Evolutionary conservation across 1,139 yeast species (phyloP), one percentile per base, ranked within the genome.

Genomic region (Zygosaccharomyces pseudobailii): DNA sequence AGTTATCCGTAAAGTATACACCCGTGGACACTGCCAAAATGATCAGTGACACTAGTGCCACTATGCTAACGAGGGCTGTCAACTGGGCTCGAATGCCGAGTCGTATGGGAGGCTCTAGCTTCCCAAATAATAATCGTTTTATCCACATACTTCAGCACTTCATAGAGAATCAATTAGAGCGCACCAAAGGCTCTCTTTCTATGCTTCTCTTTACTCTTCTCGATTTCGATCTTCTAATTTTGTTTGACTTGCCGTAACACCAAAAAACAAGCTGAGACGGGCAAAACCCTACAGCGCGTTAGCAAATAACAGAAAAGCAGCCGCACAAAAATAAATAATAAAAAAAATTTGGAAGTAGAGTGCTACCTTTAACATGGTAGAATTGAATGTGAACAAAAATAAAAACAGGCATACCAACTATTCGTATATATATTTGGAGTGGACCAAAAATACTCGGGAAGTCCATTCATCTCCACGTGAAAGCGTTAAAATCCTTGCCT

Each of bases 11-110:
- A 61, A 86, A 87, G 67, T 86, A 87, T 6, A 86, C 79, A 42
- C 95, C 95, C 1, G 95, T 81, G 7, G 85, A 87, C 24, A 87
- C 71, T 9, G 95, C 92, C 42, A 90, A 69, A 5, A 87, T 79
- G 28, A 86, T 71, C 45, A 90, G 72, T 2, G 97, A 88, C 45
- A 87, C 71, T 36, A 87, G 73, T 22, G 95, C 85, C 30, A 89
- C 87, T 53, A 84, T 71, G 52, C 87, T 75, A 56, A 88, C 96
- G 44, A 89, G 71, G n/a, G 82, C 77, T 51, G 88, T 84, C 49
- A 90, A 80, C 71, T 90, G 97, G 65, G 74, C 70, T 60, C 81
- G 65, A 37, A 76, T 68, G 21, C 72, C 67, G 4, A 70, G 72
- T 40, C 73, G 55, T 33, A 61, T 62, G 6, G 69, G 69, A 20